Evolutionary conservation across 495 filamentous ascomycete genomes (phyloP), one percentile per base, ranked within the genome.

Genomic region (Lophiotrema nucula): DNA sequence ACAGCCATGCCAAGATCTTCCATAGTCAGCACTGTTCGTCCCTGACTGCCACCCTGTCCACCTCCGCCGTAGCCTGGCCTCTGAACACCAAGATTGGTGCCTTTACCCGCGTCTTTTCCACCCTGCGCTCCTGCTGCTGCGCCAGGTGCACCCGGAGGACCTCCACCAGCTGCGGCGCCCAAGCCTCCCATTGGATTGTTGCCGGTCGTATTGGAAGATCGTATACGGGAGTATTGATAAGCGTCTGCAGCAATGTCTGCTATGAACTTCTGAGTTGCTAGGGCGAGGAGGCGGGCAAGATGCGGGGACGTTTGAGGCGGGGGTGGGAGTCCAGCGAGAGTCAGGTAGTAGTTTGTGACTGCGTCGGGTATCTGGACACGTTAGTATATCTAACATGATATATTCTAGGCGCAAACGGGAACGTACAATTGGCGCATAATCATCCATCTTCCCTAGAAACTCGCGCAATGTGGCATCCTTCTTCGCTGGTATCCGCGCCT

Each of bases 1-100:
- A 97, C 93, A 4, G 93, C 93, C 88, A 95, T 96, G 2, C 93
- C 93, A 67, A 98, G 70, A 79, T 98, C 93, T 75, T 98, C 93
- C 93, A 98, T 97, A 4, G 95, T 97, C 55, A 98, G 74, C 60
- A 98, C 93, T 31, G 93, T 97, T 47, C 92, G 81, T 37, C 92
- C 93, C 73, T 93, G 89, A 38, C 87, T 88, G 0, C 92, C 90
- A 22, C 91, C 95, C 47, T 88, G 88, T 0, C 92, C 93, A 59
- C 92, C 93, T 64, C 91, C 92, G 11, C 91, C 93, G 73, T 88
- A 97, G 4, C 93, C 95, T 21, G 95, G 84, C 47, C 93, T 74
- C 76, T 93, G 91, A 58, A 92, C 90, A 4, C 95, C 93, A 19
- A 96, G 73, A 56, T 90, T 84, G 15, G 81, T 81, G 18, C 76